Conservation (phyloP, 164 flowering plant species). For the Dillenia suffruticosa region DNA sequence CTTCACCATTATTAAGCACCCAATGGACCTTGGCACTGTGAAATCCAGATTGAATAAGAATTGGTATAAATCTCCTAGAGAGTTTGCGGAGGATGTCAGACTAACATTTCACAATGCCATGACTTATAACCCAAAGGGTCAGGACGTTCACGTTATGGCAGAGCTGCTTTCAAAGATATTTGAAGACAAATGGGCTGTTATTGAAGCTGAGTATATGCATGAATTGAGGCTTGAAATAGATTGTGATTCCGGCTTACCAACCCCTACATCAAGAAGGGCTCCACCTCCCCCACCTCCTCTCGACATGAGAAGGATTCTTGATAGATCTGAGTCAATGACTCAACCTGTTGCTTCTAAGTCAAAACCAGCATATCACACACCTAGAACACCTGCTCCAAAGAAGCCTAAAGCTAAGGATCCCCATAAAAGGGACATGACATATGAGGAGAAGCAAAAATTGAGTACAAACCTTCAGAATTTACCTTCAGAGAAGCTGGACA, state of each 20-base stretch:
- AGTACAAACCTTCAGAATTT: slow-evolving; percentile 58
- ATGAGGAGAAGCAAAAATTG: slow-evolving; percentile 78
- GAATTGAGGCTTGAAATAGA: slow-evolving; percentile 37
- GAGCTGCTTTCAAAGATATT: slow-evolving; percentile 49
- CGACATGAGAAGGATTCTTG: slow-evolving; percentile 27
- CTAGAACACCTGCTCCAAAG: slow-evolving; percentile 42
- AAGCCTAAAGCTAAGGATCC: slow-evolving; percentile 63
- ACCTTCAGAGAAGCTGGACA: slow-evolving; percentile 78
- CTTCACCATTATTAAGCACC: slow-evolving; percentile 43
- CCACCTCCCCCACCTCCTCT: slow-evolving; percentile 29
- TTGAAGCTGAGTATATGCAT: slow-evolving; percentile 34
- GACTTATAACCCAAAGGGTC: slow-evolving; percentile 76
- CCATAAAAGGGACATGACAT: slow-evolving; percentile 70
- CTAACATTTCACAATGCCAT: slow-evolving; percentile 65
- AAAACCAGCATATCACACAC: slow-evolving; percentile 19
- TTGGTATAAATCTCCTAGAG: slow-evolving; percentile 55
- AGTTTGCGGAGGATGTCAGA: slow-evolving; percentile 73
- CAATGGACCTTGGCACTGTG: slow-evolving; percentile 79
- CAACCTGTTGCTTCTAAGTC: slow-evolving; percentile 24
- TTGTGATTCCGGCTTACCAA: slow-evolving; percentile 25
- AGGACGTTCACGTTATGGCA: slow-evolving; percentile 80
- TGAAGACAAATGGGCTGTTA: slow-evolving; percentile 52
- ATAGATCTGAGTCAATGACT: slow-evolving; percentile 38
- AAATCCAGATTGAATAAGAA: slow-evolving; percentile 45
- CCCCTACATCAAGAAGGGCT: slow-evolving; percentile 40